phyloP scores from a whole-genome alignment of 495 filamentous ascomycete genomes.

The Trypethelium eluteriae region DNA sequence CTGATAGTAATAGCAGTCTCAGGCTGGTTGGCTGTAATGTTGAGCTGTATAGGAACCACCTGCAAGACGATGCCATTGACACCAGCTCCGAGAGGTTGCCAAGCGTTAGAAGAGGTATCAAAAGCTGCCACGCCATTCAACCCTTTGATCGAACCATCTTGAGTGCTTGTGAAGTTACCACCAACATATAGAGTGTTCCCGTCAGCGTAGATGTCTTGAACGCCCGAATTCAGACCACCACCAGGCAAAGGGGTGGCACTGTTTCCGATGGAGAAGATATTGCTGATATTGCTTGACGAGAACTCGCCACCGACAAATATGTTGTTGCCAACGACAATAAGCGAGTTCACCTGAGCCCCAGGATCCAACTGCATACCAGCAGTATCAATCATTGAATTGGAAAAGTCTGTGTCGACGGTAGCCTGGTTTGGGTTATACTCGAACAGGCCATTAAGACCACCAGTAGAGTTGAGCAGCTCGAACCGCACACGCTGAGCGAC shows the following conservation, averaged over 20 bases:
- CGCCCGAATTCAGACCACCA: constrained; percentile 74
- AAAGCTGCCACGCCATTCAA: constrained; percentile 71
- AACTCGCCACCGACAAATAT: constrained; percentile 85
- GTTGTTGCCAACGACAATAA: constrained; percentile 50
- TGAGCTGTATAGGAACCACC: constrained; percentile 71
- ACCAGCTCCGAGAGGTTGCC: constrained; percentile 75
- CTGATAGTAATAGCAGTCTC: constrained; percentile 72
- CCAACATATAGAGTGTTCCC: constrained; percentile 69
- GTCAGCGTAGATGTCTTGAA: constrained; percentile 59
- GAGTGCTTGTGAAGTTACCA: constrained; percentile 74
- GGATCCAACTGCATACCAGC: constrained; percentile 60
- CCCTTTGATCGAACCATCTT: constrained; percentile 48
- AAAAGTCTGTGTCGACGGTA: constrained; percentile 54
- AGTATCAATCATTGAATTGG: constrained; percentile 62
- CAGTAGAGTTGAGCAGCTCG: constrained; percentile 57
- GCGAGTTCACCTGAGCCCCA: constrained; percentile 56
- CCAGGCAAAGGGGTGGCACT: constrained; percentile 54
- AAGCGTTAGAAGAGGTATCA: constrained; percentile 57
- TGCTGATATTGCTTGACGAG: constrained; percentile 52
- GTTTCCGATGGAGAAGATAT: constrained; percentile 69
- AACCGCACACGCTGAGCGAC: constrained; percentile 84
- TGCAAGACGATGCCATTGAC: constrained; percentile 70
- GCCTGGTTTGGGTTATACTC: constrained; percentile 69
- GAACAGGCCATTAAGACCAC: constrained; percentile 80
- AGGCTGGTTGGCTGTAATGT: constrained; percentile 59